Evolutionary conservation across 2,329 filamentous ascomycete species (phyloP).

Genomic region (Ascochyta viciae-villosae): DNA sequence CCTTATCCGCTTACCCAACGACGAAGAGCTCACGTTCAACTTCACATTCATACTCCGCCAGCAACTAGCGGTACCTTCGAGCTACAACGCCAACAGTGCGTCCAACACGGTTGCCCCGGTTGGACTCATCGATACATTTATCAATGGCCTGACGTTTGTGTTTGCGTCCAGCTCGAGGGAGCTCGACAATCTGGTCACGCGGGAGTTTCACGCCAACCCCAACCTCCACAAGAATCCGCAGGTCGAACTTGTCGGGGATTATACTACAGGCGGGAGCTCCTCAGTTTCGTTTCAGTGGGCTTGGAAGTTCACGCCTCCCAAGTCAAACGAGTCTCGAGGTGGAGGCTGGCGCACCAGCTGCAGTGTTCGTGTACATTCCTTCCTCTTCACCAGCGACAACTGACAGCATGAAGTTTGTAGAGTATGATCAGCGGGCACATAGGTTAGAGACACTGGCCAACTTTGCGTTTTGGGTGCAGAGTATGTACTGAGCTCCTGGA

Average conservation of each 20-base stretch:
- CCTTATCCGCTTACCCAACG: slow-evolving; percentile 84
- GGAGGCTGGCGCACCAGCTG: slow-evolving; percentile 96
- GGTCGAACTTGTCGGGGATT: slow-evolving; percentile 93
- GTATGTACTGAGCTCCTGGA: slow-evolving; percentile 55
- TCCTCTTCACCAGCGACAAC: slow-evolving; percentile 7
- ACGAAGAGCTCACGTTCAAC: slow-evolving; percentile 90
- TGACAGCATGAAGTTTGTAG: slow-evolving; percentile 74
- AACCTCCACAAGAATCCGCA: slow-evolving; percentile 98
- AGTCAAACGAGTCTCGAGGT: slow-evolving; percentile 77
- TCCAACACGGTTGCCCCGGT: slow-evolving; percentile 57
- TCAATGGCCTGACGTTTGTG: slow-evolving; percentile 90
- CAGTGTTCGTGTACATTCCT: slow-evolving; percentile 65
- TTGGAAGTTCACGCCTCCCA: slow-evolving; percentile 97
- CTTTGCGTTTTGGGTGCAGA: slow-evolving; percentile 95
- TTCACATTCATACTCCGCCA: slow-evolving; percentile 85
- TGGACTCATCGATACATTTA: slow-evolving; percentile 69
- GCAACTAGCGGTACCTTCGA: slow-evolving; percentile 52
- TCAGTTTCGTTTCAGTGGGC: slow-evolving; percentile 93
- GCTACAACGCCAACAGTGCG: slow-evolving; percentile 51
- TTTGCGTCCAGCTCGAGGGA: slow-evolving; percentile 86
- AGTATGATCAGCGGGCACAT: slow-evolving; percentile 94
- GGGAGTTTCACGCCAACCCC: slow-evolving; percentile 95
- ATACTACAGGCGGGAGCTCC: slow-evolving; percentile 78
- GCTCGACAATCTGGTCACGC: slow-evolving; percentile 89
- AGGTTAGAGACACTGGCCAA: slow-evolving; percentile 85